phyloP scores from a whole-genome alignment of 441 rosid genomes.

The Adansonia rubrostipa region DNA sequence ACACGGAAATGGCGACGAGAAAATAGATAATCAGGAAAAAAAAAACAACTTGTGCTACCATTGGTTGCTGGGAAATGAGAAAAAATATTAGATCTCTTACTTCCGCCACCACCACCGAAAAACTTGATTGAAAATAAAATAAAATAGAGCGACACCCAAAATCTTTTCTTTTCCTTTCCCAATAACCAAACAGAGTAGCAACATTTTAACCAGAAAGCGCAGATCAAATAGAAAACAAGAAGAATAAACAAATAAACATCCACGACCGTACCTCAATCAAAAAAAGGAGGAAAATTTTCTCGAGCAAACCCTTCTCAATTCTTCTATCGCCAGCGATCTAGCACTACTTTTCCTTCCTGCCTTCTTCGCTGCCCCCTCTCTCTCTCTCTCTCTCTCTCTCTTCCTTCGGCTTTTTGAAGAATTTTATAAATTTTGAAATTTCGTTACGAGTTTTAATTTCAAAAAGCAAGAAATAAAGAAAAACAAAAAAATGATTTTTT shows the following conservation, averaged over 20 bases:
- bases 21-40: background rate
- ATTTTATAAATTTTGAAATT: background rate
- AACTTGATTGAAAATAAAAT: background rate
- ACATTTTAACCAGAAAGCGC: constrained; percentile 17
- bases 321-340: constrained; percentile 33
- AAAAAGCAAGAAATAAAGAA: background rate
- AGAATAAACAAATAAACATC: background rate
- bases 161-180: constrained; percentile 9
- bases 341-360: background rate
- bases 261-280: constrained; percentile 29
- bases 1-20: background rate
- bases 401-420: background rate
- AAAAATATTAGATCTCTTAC: constrained; percentile 23
- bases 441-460: background rate
- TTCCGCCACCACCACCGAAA: constrained; percentile 27
- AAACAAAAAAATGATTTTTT: background rate
- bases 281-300: background rate
- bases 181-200: constrained; percentile 29
- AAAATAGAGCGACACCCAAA: constrained; percentile 3
- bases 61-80: constrained; percentile 17
- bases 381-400: background rate
- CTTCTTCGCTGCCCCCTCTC: background rate
- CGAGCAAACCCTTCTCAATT: background rate
- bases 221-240: constrained; percentile 27
- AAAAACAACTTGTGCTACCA: background rate